Base-by-base conservation (phyloP, 352 stramenopile genomes). In the Pythium oligandrum region DNA sequence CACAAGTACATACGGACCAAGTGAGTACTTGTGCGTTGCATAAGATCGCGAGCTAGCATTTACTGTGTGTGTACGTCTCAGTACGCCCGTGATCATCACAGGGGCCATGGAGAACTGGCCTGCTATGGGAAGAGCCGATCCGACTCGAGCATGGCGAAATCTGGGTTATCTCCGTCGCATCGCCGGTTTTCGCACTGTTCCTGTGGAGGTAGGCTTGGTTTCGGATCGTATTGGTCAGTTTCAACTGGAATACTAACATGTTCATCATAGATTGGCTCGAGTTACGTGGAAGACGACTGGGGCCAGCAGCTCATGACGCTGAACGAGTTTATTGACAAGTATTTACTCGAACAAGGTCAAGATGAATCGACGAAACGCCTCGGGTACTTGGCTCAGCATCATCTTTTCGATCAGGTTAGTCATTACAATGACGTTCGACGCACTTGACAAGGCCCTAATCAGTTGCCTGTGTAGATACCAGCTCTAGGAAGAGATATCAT, bases 361-460 rank as follows among this genome's bases (percentile, higher is more conserved):
- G 17, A 26, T 26, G 17, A 26, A 26, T 26, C 17, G 17, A 26
- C 17, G 17, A 26, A 26, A 26, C 17, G 0, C 17, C 17, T 79
- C 4, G 87, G 79, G 3, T 97, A 97, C 52, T 59, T 97, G 38
- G 88, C 88, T 0, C 88, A 97, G 61, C 86, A 97, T 40, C 72
- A 88, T 51, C 77, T 97, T 34, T 96, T 97, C 61, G 88, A 96
- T 9, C 86, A 96, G 76, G 82, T 90, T 48, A 32, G 59, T 44
- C 53, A 26, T 26, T 26, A 26, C 17, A 26, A 26, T 26, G 17
- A 26, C 17, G 17, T 26, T 26, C 17, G 17, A 26, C 17, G 17
- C 17, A 26, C 17, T 26, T 26, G 17, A 26, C 17, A 26, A 26
- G 17, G 17, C 17, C 17, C 17, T 26, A 26, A 26, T 26, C 17